Percentiles rank a stretch among this genome's conserved stretches.
phyloP scores from a whole-genome alignment of 1,284 basidiomycete species.

The Porogramme epimiltina region DNA sequence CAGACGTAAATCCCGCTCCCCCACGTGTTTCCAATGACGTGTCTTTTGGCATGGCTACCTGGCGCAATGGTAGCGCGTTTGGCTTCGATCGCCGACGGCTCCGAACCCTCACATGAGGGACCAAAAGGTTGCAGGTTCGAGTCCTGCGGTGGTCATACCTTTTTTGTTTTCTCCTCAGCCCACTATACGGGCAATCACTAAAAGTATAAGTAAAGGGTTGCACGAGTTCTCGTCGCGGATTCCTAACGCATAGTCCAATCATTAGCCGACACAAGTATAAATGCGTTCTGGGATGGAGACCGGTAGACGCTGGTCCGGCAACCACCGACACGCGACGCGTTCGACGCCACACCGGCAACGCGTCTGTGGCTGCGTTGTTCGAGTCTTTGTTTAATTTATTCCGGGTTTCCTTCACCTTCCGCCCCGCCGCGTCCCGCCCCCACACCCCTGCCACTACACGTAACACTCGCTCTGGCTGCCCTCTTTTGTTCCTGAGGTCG shows the following conservation, averaged over 20 bases:
- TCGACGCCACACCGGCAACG: slow-evolving; percentile 14
- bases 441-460: background rate
- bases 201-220: too few species aligned
- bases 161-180: too few species aligned
- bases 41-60: slow-evolving; percentile 65
- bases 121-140: slow-evolving; percentile 90
- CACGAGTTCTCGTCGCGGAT: too few species aligned
- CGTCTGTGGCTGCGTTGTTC: slow-evolving; percentile 19
- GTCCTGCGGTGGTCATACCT: slow-evolving; percentile 83
- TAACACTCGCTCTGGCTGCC: background rate
- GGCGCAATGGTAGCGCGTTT: slow-evolving; percentile 85
- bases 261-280: too few species aligned
- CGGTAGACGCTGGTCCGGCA: too few species aligned
- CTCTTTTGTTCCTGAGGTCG: background rate
- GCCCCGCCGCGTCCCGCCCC: background rate
- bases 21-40: too few species aligned
- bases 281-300: too few species aligned
- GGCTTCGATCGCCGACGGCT: slow-evolving; percentile 70
- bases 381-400: slow-evolving; percentile 6
- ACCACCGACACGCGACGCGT: too few species aligned
- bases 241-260: too few species aligned
- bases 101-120: too few species aligned
- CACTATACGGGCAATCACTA: too few species aligned
- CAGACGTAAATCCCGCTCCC: too few species aligned
- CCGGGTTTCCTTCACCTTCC: background rate